Base-by-base conservation (phyloP, 257 asterid genomes). In the Henckelia pumila region DNA sequence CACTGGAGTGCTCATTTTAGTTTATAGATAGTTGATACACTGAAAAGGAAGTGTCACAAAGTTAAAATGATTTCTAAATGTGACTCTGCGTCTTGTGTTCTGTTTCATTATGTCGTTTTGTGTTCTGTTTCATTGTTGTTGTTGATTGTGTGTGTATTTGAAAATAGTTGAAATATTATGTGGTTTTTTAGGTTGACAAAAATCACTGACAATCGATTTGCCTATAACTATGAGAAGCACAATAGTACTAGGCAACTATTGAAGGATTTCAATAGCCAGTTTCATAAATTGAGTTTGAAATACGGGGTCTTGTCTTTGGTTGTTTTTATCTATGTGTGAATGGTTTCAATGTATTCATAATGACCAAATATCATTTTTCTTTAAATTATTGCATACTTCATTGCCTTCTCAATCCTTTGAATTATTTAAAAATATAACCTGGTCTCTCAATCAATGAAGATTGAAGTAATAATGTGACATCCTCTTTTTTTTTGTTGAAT, bases 141-240 rank as follows among this genome's bases (percentile, higher is more conserved):
- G 23, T 58, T 19, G 29, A 52, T 30, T 40, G 61, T 70, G 35
- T 22, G 30, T 21, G 61, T 64, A 56, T 47, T 23, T 61, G 19
- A 56, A 55, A 17, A 37, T 61, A 32, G 17, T 37, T 30, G 67
- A 16, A 16, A 68, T 25, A 56, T n/a, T n/a, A 16, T 44, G 8
- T n/a, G 19, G 26, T 74, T 24, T 55, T 63, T 44, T 37, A 62
- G 47, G 58, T 26, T 56, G 33, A 32, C 16, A 21, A 47, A 26
- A 61, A 61, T n/a, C 56, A 28, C 68, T 44, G 32, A 37, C 68
- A 68, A 8, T 68, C 44, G 40, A 33, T 65, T 33, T 26, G 75
- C 71, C 61, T 40, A 40, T 30, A 29, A 23, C 22, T 59, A n/a
- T 63, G 49, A 37, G 69, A 64, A 63, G 61, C 52, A 40, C 16